Conservation (phyloP, 1,284 basidiomycete species). For the Inonotus hispidus region DNA sequence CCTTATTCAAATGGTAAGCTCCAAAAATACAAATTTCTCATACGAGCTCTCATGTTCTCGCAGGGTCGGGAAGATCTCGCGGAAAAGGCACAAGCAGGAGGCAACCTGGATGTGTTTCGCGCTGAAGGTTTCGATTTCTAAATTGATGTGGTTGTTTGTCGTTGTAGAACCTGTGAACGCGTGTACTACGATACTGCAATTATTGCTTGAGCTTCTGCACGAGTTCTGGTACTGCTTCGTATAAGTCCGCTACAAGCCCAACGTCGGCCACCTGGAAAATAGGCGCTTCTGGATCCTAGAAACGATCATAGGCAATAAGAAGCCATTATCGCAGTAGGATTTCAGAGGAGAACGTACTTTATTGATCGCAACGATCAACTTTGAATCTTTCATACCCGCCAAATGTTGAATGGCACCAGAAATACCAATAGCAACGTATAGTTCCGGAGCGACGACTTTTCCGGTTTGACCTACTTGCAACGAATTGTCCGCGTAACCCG, state of each 20-base stretch:
- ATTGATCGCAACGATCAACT: conserved; percentile 97
- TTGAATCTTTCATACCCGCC: conserved; percentile 99
- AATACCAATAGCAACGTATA: conserved; percentile 96
- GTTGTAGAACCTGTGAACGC: not conserved
- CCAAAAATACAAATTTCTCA: not conserved
- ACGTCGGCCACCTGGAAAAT: conserved; percentile 99
- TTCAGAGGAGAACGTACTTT: conserved; percentile 53
- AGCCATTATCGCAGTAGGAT: not conserved
- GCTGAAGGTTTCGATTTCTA: conserved; percentile 83
- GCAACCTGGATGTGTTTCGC: conserved; percentile 61
- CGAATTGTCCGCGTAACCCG: conserved; percentile 97
- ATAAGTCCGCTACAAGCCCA: conserved; percentile 91
- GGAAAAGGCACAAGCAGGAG: conserved; percentile 39
- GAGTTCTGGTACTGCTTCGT: conserved; percentile 83
- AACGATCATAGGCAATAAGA: conserved; percentile 3
- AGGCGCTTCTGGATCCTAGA: conserved; percentile 91
- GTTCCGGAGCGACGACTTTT: conserved; percentile 91
- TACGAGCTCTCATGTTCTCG: not conserved
- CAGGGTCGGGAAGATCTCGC: conserved; percentile 46
- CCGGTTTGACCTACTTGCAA: conserved; percentile 99
- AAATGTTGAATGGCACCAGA: conserved; percentile 98
- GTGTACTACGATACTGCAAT: not conserved
- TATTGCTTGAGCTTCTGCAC: conserved; percentile 76
- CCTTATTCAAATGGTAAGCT: conserved; percentile 72
- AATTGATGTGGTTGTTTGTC: not conserved